Base-by-base conservation (phyloP, 2,329 filamentous ascomycete species). In the Fonsecaea nubica region DNA sequence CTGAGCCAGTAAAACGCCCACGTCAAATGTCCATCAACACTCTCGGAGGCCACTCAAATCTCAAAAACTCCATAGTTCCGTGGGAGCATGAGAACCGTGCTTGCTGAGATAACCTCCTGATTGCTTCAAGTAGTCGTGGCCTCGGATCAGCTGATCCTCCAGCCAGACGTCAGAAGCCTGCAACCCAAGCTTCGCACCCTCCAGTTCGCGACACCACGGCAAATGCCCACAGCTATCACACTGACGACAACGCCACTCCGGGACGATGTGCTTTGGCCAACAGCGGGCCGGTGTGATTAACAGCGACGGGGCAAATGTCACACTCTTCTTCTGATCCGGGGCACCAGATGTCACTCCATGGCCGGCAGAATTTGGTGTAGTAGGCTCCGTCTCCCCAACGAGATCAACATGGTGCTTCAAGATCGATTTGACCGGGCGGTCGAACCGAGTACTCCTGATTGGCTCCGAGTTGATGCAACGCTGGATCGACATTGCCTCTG, bases 51-150 rank as follows among this genome's bases (percentile, higher is more conserved):
- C 10, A 25, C 45, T 50, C 45, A 50, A 30, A 21, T 50, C 45
- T 50, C 45, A 50, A 50, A 50, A 50, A 50, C 45, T 50, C 45
- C 45, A 50, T 50, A 30, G 45, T 30, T 30, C 45, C 9, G 18
- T 50, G 45, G 45, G 45, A 50, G 45, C 8, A 50, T 50, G 45
- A 50, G 45, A 50, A 50, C 45, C 45, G 18, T 25, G 21, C 18
- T 50, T 50, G 45, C 64, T 52, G n/a, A 62, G 58, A 33, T 58
- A 35, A 48, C 64, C 61, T 13, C 60, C 61, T 33, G 67, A 63
- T 21, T 45, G 50, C 52, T 58, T 55, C 63, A 69, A 42, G 48
- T 69, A 66, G 45, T 66, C 64, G 50, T 69, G 36, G 9, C 67
- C 67, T 21, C 42, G 42, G 18, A 38, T 45, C 15, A n/a, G 40